These are phyloP conservation scores for Leishmania mexicana DNA, from an alignment of 208 protist genomes.

Conservation along the genomic window DNA sequence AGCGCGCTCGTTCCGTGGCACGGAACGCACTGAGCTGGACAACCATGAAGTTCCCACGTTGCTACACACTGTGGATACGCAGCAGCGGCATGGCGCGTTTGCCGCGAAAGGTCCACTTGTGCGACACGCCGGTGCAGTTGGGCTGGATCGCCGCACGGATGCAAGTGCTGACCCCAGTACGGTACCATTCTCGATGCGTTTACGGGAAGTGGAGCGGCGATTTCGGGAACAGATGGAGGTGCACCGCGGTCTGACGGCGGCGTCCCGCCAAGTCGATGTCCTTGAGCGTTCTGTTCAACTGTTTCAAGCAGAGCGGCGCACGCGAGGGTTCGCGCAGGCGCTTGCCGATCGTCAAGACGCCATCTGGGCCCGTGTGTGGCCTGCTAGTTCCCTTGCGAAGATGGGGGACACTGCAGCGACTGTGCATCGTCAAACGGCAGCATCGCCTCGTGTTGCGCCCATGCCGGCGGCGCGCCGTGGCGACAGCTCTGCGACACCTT, in stretches of 20 bases:
- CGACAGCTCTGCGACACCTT: background rate
- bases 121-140: background rate
- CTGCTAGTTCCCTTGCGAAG: background rate
- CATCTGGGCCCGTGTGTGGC: slow-evolving; percentile 31
- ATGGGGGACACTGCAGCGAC: background rate
- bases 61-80: background rate
- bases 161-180: no score
- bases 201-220: slow-evolving; percentile 50
- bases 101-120: background rate
- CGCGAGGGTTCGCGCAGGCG: slow-evolving; percentile 23
- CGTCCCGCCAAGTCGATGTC: slow-evolving; percentile 34
- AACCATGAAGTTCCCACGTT: background rate
- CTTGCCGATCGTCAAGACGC: slow-evolving; percentile 31
- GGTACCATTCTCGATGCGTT: slow-evolving; percentile 43
- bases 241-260: slow-evolving; percentile 45
- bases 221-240: slow-evolving; percentile 74
- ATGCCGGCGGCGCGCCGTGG: background rate
- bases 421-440: background rate
- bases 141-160: background rate
- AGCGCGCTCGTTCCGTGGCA: background rate
- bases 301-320: slow-evolving; percentile 47
- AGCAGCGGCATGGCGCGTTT: background rate
- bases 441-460: background rate
- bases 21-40: background rate
- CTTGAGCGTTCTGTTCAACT: slow-evolving; percentile 32